These are phyloP conservation scores for Cyclotella distinguenda DNA, from an alignment of 108 stramenopile genomes.

Conservation along the genomic window DNA sequence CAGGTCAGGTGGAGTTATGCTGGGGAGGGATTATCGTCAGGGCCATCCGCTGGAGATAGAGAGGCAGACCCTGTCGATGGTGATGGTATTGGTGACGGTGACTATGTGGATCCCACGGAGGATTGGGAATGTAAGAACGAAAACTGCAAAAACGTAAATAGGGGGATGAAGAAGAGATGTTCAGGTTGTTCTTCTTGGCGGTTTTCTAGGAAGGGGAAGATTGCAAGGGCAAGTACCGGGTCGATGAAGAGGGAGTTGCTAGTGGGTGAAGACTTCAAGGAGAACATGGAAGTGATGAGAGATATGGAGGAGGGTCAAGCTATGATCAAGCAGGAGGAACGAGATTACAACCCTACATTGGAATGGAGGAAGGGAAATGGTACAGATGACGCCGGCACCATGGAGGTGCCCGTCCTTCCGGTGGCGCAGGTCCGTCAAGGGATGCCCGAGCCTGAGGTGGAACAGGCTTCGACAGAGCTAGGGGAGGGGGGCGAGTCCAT, in stretches of 20 bases:
- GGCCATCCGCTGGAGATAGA: background rate
- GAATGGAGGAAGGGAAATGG: too few species aligned
- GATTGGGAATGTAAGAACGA: conserved; percentile 23
- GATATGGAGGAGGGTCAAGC: too few species aligned
- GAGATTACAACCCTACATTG: too few species aligned
- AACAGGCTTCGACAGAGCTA: too few species aligned
- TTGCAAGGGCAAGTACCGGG: background rate
- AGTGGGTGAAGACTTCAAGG: background rate
- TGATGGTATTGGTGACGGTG: background rate
- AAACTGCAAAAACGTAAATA: conserved; percentile 28
- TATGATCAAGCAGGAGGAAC: too few species aligned
- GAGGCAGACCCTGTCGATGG: background rate
- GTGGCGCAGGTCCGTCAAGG: too few species aligned
- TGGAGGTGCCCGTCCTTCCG: too few species aligned
- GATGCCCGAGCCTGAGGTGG: too few species aligned
- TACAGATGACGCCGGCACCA: too few species aligned
- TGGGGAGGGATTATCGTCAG: too few species aligned
- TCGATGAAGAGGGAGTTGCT: background rate
- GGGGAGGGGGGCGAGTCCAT: too few species aligned
- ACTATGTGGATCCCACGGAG: background rate
- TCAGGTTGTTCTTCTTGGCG: conserved; percentile 23
- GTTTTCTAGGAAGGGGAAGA: background rate
- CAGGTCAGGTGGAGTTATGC: conserved; percentile 7
- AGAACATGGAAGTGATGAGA: background rate
- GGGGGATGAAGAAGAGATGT: conserved; percentile 23